These are phyloP conservation scores for Cryptosporidium xiaoi DNA, from an alignment of 169 alveolate species.

Conservation along the genomic window DNA sequence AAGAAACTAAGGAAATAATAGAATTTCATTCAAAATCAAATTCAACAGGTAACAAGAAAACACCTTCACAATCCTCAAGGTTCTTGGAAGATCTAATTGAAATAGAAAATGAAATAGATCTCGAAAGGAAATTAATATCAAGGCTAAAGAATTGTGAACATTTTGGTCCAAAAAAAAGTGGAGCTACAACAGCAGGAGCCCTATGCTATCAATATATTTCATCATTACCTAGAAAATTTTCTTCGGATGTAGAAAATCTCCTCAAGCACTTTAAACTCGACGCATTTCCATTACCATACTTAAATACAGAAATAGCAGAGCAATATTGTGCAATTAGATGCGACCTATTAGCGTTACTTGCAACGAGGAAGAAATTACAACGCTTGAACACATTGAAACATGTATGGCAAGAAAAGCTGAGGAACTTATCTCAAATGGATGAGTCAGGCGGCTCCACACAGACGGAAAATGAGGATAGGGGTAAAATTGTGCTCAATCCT, in stretches of 20 bases:
- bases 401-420: constrained; percentile 70
- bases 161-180: constrained; percentile 65
- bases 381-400: constrained; percentile 58
- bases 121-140: constrained; percentile 3
- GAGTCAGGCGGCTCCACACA: constrained; percentile 11
- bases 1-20: constrained; percentile 24
- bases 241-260: constrained; percentile 63
- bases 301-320: constrained; percentile 40
- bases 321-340: constrained; percentile 62
- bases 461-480: constrained; percentile 34
- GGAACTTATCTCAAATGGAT: constrained; percentile 42
- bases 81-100: constrained; percentile 23
- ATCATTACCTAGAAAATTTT: constrained; percentile 50
- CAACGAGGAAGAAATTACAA: constrained; percentile 56
- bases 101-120: constrained; percentile 34
- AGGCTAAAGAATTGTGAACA: constrained; percentile 15
- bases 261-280: constrained; percentile 59
- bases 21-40: constrained; percentile 24
- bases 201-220: constrained; percentile 61
- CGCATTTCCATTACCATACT: constrained; percentile 40
- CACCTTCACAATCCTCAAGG: not conserved
- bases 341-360: constrained; percentile 41
- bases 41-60: constrained; percentile 13
- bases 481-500: not conserved
- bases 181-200: constrained; percentile 65